These are phyloP conservation scores for Pseudoturritis turrita DNA, from an alignment of 345 rosid species.

Conservation along the genomic window DNA sequence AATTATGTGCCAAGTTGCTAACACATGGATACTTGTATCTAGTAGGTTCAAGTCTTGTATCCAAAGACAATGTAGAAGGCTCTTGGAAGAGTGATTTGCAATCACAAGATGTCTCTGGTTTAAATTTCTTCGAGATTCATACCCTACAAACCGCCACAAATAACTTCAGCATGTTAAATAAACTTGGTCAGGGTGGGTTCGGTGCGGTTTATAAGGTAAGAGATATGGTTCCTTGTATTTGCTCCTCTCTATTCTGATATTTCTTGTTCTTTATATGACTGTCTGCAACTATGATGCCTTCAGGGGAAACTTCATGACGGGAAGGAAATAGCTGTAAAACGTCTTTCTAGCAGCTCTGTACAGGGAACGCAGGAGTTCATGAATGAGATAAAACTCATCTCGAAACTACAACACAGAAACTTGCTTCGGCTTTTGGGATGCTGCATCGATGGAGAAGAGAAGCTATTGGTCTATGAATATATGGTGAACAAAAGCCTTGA, in stretches of 20 bases:
- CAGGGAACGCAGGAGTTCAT: conserved; percentile 47
- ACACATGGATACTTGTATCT: conserved; percentile 1
- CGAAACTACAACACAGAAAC: conserved; percentile 68
- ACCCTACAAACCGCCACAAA: conserved; percentile 22
- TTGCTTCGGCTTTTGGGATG: conserved; percentile 61
- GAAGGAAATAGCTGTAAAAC: conserved; percentile 54
- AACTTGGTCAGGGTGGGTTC: conserved; percentile 36
- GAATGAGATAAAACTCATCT: conserved; percentile 37
- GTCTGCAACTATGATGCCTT: conserved; percentile 9
- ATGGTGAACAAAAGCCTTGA: conserved; percentile 63
- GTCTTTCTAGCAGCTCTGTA: conserved; percentile 42
- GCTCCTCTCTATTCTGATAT: not conserved
- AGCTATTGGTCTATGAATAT: conserved; percentile 57
- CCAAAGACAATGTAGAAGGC: conserved; percentile 15
- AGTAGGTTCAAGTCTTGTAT: conserved; percentile 1
- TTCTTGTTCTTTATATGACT: conserved; percentile 3
- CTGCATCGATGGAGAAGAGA: conserved; percentile 47
- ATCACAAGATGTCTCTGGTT: conserved; percentile 23
- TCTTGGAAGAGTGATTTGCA: conserved; percentile 24
- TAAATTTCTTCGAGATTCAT: conserved; percentile 25
- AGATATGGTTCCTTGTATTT: not conserved
- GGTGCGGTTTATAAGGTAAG: conserved; percentile 34
- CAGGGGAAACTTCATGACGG: conserved; percentile 41
- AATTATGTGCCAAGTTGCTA: not conserved
- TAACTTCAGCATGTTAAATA: conserved; percentile 15